A percentile compares a stretch with the other conserved stretches of the same genome.
These are phyloP conservation scores for Tolypocladium nubicola DNA, from an alignment of 2,329 filamentous ascomycete species.

Conservation along the genomic window DNA sequence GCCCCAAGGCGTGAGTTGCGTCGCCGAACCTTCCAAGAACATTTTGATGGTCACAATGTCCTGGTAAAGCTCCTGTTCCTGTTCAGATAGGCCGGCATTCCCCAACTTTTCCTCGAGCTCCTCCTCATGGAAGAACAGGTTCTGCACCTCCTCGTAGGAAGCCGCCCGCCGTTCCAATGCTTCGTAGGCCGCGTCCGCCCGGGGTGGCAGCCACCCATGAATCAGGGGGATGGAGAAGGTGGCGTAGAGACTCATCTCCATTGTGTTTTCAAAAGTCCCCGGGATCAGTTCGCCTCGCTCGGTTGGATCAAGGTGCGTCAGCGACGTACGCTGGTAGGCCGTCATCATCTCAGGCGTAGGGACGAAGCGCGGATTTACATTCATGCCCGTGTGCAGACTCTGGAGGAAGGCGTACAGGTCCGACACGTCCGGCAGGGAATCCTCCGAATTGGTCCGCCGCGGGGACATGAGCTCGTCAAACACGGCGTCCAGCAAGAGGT, in stretches of 20 bases:
- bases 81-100: constrained; percentile 45
- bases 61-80: constrained; percentile 71
- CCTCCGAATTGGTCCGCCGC: constrained; percentile 50
- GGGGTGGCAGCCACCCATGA: constrained; percentile 82
- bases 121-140: constrained; percentile 78
- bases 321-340: constrained; percentile 39
- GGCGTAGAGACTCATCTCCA: constrained; percentile 82
- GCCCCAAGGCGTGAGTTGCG: constrained; percentile 77
- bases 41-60: constrained; percentile 77
- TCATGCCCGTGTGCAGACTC: constrained; percentile 91
- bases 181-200: constrained; percentile 51
- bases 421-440: constrained; percentile 69
- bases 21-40: constrained; percentile 71
- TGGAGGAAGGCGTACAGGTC: constrained; percentile 83
- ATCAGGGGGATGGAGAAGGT: constrained; percentile 83
- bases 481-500: constrained; percentile 75
- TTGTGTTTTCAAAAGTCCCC: constrained; percentile 77
- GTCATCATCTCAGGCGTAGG: constrained; percentile 38
- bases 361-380: constrained; percentile 87
- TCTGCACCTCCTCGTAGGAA: constrained; percentile 87
- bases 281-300: constrained; percentile 39
- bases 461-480: constrained; percentile 88
- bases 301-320: constrained; percentile 40
- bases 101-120: constrained; percentile 72
- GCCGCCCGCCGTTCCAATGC: constrained; percentile 66